Percentiles rank a stretch among this genome's conserved stretches.
phyloP scores from a whole-genome alignment of 2,329 filamentous ascomycete species.

The Aureobasidium sp. region DNA sequence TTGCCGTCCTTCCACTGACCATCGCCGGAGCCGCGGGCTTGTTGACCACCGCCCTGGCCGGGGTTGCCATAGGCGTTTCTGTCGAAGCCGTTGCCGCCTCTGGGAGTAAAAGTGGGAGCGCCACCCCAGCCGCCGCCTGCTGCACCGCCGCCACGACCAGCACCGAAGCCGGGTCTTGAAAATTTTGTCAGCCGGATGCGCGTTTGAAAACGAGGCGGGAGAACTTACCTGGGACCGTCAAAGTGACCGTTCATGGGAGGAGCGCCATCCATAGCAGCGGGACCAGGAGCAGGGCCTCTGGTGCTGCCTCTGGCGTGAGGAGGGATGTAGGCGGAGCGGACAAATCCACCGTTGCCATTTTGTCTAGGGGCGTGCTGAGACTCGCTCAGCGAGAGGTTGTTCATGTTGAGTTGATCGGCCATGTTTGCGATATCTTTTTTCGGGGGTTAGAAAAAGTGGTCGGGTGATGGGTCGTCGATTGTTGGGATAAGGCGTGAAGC shows the following conservation, averaged over 20 bases:
- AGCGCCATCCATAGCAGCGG: conserved; percentile 23
- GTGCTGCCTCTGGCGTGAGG: conserved; percentile 66
- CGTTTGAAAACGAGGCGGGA: background rate
- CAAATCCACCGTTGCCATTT: conserved; percentile 33
- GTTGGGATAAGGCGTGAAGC: conserved; percentile 2
- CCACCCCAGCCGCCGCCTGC: conserved; percentile 38
- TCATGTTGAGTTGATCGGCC: conserved; percentile 80
- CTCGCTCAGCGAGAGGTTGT: conserved; percentile 60
- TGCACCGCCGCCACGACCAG: conserved; percentile 19
- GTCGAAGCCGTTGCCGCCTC: conserved; percentile 46
- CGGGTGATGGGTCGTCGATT: background rate
- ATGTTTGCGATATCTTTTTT: conserved; percentile 34
- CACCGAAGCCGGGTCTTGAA: conserved; percentile 30
- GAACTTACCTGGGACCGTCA: conserved; percentile 34
- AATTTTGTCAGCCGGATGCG: conserved; percentile 20
- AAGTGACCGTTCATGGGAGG: conserved; percentile 44
- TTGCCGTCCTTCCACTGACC: conserved; percentile 96
- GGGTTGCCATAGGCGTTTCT: conserved; percentile 54
- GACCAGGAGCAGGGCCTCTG: conserved; percentile 26
- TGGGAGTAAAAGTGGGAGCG: conserved; percentile 49
- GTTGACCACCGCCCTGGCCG: conserved; percentile 40
- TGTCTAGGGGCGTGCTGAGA: conserved; percentile 49
- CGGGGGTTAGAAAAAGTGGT: background rate
- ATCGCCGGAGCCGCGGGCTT: conserved; percentile 78
- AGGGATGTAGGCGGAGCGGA: conserved; percentile 71